Base-by-base conservation (phyloP, 208 protist species). In the Leishmania tarentolae region DNA sequence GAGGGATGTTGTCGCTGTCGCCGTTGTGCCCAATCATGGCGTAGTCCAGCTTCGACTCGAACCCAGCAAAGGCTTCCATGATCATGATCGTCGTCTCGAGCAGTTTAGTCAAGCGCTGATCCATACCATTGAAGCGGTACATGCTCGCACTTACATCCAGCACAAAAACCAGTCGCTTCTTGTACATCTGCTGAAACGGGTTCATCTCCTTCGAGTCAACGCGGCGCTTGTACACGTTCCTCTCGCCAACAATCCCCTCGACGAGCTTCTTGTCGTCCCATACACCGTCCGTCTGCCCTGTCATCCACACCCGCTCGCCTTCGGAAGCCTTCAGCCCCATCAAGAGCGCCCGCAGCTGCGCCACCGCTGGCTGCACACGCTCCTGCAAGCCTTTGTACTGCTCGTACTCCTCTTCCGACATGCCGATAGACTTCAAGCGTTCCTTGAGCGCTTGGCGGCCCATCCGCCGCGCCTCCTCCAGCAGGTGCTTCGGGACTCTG, bases 51-150 rank as follows among this genome's bases (percentile, higher is more conserved):
- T 93, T 94, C 47, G 93, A 66, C 80, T 98, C 92, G 86, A 95
- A 95, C 9, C 96, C 96, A 28, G 92, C 86, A 61, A 98, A 96
- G 5, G 92, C 84, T 86, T 98, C 96, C 90, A 98, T 98, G 35
- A 99, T 84, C 95, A 98, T 98, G 61, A 96, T 86, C 42, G 95
- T 95, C 44, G 91, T 90, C 76, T 97, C 95, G 11, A 98, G 76
- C 81, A 97, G 83, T 75, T 95, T 94, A 8, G 94, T 92, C 37
- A 99, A 87, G 15, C 97, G 89, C 46, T 90, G 88, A 79, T 99
- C 97, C 83, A 93, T 90, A 42, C 93, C 79, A 65, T 98, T 98
- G 91, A 99, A 98, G 66, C 96, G 91, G 86, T 98, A 98, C 96
- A 99, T 99, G 83, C 89, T 96, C 17, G 94, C 96, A 66, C 90